Percentiles rank a stretch among this genome's conserved stretches.
Conservation (phyloP, 805 yeast species). For the Candida taoyuanica region DNA sequence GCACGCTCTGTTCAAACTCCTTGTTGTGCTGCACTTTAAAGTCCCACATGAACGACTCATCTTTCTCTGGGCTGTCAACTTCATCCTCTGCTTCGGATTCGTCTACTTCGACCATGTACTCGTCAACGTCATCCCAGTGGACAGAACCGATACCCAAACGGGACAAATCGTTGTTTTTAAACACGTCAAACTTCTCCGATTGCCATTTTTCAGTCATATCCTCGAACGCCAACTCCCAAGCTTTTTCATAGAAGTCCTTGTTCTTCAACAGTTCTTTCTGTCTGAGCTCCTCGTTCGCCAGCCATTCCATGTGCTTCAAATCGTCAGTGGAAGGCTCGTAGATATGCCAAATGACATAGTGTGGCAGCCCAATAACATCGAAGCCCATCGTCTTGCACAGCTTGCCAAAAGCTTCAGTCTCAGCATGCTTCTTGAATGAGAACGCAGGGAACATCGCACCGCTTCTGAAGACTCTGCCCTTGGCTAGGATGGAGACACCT, state of each 20-base stretch:
- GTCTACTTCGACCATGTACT: constrained; percentile 25
- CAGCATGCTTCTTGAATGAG: constrained; percentile 94
- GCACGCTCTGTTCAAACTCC: constrained; percentile 20
- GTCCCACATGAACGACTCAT: constrained; percentile 21
- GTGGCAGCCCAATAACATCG: constrained; percentile 85
- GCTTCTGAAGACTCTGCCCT: constrained; percentile 77
- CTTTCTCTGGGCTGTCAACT: constrained; percentile 6
- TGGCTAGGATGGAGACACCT: constrained; percentile 88
- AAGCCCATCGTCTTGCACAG: constrained; percentile 83
- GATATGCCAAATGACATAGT: constrained; percentile 94
- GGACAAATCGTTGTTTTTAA: constrained; percentile 71
- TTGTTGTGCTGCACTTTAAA: constrained; percentile 17
- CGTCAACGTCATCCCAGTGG: constrained; percentile 67
- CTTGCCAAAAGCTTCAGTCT: constrained; percentile 95
- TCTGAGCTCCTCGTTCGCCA: constrained; percentile 75
- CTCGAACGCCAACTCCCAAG: constrained; percentile 75
- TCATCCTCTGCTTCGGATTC: constrained; percentile 15
- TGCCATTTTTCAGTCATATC: constrained; percentile 73
- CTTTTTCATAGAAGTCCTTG: constrained; percentile 59
- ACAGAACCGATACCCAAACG: constrained; percentile 46
- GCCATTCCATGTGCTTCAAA: constrained; percentile 81
- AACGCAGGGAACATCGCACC: constrained; percentile 98
- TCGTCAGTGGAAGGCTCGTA: constrained; percentile 95
- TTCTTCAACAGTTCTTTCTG: constrained; percentile 57
- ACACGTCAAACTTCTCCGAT: constrained; percentile 60